Evolutionary conservation across 148 eudicot genomes (phyloP).

Genomic region (Cornus controversa): DNA sequence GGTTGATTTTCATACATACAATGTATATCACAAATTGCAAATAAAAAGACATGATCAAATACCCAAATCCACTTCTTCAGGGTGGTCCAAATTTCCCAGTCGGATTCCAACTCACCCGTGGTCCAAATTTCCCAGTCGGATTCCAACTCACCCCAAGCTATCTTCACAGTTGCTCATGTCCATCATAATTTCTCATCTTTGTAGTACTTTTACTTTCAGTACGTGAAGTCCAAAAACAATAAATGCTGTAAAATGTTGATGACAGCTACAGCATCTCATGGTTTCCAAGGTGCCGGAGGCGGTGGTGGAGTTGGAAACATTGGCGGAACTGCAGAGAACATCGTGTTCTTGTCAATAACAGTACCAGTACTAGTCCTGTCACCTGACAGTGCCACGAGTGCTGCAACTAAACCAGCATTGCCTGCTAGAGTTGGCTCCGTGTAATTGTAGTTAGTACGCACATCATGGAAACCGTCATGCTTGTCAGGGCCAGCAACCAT

Average conservation of each 20-base stretch:
- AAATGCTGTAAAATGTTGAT: neutral
- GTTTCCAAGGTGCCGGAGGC: slow-evolving; percentile 92
- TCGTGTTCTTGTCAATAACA: slow-evolving; percentile 80
- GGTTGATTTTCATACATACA: neutral
- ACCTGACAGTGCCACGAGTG: slow-evolving; percentile 82
- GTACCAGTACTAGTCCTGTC: slow-evolving; percentile 35
- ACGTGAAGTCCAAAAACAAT: neutral
- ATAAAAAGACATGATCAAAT: neutral
- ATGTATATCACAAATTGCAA: neutral
- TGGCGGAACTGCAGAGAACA: slow-evolving; percentile 88
- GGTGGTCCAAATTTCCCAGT: neutral
- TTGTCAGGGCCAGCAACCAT: slow-evolving; percentile 96
- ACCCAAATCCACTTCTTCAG: neutral
- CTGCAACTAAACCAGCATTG: slow-evolving; percentile 86
- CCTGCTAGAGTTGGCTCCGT: slow-evolving; percentile 93
- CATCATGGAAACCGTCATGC: slow-evolving; percentile 78
- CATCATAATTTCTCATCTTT: neutral
- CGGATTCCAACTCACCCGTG: no score
- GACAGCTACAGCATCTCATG: slow-evolving; percentile 27
- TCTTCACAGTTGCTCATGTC: neutral
- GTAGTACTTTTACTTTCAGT: neutral
- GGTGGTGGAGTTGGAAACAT: slow-evolving; percentile 93
- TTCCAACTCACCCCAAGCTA: neutral
- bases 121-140: no score
- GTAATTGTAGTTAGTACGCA: slow-evolving; percentile 82